Base-by-base conservation (phyloP, 257 asterid species). In the Solanum stenotomum region DNA sequence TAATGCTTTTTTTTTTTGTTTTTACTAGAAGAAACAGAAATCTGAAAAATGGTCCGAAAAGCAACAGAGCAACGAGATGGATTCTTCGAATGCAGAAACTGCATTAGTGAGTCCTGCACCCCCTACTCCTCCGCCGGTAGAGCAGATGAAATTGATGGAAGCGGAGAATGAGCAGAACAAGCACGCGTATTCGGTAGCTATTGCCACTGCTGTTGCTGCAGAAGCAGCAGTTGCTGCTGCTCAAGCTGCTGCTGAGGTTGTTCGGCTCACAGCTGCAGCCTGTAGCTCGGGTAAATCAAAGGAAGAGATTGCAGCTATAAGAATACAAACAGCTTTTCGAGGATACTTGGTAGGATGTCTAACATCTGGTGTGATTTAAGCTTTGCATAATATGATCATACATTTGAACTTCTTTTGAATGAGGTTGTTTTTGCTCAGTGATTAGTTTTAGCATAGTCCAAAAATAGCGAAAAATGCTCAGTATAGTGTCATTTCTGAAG, bases 141-240 rank as follows among this genome's bases (percentile, higher is more conserved):
- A 91, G 88, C 93, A 91, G 63, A 91, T 72, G 89, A 90, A 92
- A 90, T 88, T 92, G 90, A 90, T 87, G 23, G 94, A 92, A 91
- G 94, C 96, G 2, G 95, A 96, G 90, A 91, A 92, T 85, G 94
- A 94, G 90, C 97, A 95, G 92, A 94, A 88, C 65, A 91, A 91
- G 87, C 95, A 94, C 0, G 96, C 95, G 61, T 92, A 94, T 87
- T 95, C 99, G 20, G 98, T 93, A 68, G 95, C 96, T 72, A 72
- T 95, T 71, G 95, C 94, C 63, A 94, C 98, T 5, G 95, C 99
- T 25, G 90, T 91, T 92, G 98, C 99, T 67, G 98, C 98, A 59
- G 99, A 95, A 89, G 98, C 97, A 5, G 98, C 98, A 11, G 95
- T 94, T 82, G 97, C 97, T 4, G 98, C 98, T 8, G 96, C 98